phyloP scores from a whole-genome alignment of 768 basidiomycete species.

The Leccinum variicolor region DNA sequence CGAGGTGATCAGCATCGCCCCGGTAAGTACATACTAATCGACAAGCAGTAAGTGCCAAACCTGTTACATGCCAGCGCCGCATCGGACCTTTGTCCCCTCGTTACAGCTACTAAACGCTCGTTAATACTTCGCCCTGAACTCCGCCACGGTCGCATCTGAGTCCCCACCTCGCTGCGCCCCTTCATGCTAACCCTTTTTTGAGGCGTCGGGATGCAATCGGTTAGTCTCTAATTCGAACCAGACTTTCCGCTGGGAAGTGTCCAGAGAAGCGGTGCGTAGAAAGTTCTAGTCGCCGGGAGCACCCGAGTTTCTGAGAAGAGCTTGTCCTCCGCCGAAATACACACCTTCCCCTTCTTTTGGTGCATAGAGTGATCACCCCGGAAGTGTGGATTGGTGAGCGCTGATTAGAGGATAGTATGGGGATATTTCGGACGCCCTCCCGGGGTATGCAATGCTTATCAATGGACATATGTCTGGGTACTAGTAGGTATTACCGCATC shows the following conservation, averaged over 20 bases:
- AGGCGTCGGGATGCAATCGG: not conserved
- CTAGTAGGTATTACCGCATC: conserved; percentile 1
- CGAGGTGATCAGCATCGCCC: too few relatives aligned
- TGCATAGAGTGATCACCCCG: too few relatives aligned
- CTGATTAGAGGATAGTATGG: not conserved
- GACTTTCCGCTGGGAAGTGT: not conserved
- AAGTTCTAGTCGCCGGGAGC: not conserved
- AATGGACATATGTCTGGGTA: not conserved
- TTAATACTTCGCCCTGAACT: not conserved
- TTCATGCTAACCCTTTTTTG: not conserved
- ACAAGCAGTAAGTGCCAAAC: too few relatives aligned
- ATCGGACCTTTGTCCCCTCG: too few relatives aligned
- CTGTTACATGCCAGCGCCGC: too few relatives aligned
- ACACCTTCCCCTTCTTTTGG: not conserved
- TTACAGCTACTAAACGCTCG: too few relatives aligned
- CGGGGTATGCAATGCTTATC: not conserved
- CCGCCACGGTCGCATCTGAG: not conserved
- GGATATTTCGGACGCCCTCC: not conserved
- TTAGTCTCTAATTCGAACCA: not conserved
- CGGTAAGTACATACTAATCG: too few relatives aligned
- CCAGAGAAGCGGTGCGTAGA: not conserved
- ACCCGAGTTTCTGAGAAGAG: not conserved
- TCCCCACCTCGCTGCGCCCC: not conserved
- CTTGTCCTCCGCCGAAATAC: not conserved
- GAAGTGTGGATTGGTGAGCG: not conserved